Base-by-base conservation (phyloP, 2,329 filamentous ascomycete genomes). In the Aspergillus vadensis region DNA sequence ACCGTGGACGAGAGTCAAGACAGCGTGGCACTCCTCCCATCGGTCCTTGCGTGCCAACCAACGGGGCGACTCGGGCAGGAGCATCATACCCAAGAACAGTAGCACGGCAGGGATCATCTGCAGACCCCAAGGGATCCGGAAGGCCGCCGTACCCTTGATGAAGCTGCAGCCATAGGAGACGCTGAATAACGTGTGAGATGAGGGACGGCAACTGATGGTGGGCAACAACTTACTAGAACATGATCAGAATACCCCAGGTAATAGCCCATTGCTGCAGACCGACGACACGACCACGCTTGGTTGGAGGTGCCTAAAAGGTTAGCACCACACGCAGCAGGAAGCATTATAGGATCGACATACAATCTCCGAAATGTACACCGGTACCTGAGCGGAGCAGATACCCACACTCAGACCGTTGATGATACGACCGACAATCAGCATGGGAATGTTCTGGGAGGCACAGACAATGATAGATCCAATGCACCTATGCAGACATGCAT, bases 201-300 rank as follows among this genome's bases (percentile, higher is more conserved):
- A 30, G 44, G 12, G 14, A 32, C 9, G 25, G 5, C 19, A n/a
- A 25, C 3, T 15, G n/a, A 38, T 5, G 15, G 44, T 84, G 79
- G 79, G 87, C 64, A 86, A 87, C 60, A 86, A 62, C 67, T 65
- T 70, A 71, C 86, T 74, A 88, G 78, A 88, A 89, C 85, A 89
- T 89, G 76, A 89, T 86, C 63, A 89, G 70, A 64, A 89, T 88
- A 65, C 85, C 87, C 82, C 82, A 90, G 65, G 89, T 90, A 61
- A 92, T 91, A 21, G 88, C 87, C 80, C 88, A 89, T 73, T 92
- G 89, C 72, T 92, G 89, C 47, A 86, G 83, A 55, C 88, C 86
- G 15, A 92, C 88, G 36, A 92, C 81, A 47, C 86, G 83, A 15
- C 83, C 83, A 67, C 83, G 80, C 69, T 81, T 83, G 55, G 76